Base-by-base conservation (phyloP, 2,329 filamentous ascomycete species). In the Didymella pinodella region DNA sequence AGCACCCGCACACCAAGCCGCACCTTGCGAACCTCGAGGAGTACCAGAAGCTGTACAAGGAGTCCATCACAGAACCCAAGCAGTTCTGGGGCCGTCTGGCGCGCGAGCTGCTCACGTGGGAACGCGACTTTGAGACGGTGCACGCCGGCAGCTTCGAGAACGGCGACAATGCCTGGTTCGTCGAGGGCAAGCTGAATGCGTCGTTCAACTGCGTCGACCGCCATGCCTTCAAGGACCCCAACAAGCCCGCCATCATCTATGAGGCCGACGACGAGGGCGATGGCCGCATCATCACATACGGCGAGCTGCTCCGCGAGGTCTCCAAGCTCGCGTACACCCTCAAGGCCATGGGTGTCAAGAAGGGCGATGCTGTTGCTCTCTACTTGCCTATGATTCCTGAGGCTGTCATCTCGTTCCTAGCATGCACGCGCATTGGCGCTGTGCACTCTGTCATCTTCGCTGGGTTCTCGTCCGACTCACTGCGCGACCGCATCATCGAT, bases 301-400 rank as follows among this genome's bases (percentile, higher is more conserved):
- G 90, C 71, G 93, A 99, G 85, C 90, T 99, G 51, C 86, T 98
- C 62, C 89, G 93, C 65, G 88, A 99, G 79, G 94, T 99, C 50
- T 97, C 90, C 73, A 90, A 87, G 78, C 88, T 92, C 16, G 90
- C 95, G 44, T 92, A 92, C 83, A 90, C 91, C 25, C 85, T 99
- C 69, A 97, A 93, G 84, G 87, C 94, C 82, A 95, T 97, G 87
- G 95, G 95, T 64, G 94, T 99, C 61, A 88, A 90, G 83, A 98
- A 97, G 84, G 95, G 95, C 55, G 95, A 99, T 80, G 97, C 93
- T 4, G 93, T 99, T 57, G 95, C 93, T 64, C 91, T 99, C 67
- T 99, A 99, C 83, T 82, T 99, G 65, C 95, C 95, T 77, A 99
- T 99, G 95, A 97, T 99, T 78, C 95, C 95, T 55, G 94, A 99